A percentile compares a stretch with the other conserved stretches of the same genome.
Evolutionary conservation across 139 green algal species (phyloP).

Genomic region (Tetratostichococcus sp.): DNA sequence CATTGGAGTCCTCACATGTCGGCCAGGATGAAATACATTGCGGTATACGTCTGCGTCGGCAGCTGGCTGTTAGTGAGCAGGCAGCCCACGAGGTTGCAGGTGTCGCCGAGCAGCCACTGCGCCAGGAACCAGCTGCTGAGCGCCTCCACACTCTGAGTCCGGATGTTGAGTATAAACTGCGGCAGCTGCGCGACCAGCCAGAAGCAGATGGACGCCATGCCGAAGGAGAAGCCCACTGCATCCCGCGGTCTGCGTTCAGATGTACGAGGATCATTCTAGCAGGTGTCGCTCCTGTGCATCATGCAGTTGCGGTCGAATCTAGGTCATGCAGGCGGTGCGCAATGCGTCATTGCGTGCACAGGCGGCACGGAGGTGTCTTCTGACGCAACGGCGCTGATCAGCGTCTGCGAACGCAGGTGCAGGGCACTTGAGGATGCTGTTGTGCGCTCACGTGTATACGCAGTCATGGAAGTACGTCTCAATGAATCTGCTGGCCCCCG

Average conservation of each 20-base stretch:
- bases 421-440: too few species aligned
- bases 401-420: too few species aligned
- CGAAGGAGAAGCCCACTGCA: conserved; percentile 52
- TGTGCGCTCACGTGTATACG: conserved; percentile 14
- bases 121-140: conserved; percentile 83
- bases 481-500: conserved; percentile 11
- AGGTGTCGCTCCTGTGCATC: too few species aligned
- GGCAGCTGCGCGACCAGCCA: conserved; percentile 73
- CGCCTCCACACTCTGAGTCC: conserved; percentile 66
- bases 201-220: conserved; percentile 46
- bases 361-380: too few species aligned
- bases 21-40: conserved; percentile 29
- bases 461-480: conserved; percentile 20
- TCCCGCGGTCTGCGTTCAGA: conserved; percentile 47
- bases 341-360: too few species aligned
- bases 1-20: background rate
- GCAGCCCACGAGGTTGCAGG: conserved; percentile 75
- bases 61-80: conserved; percentile 81
- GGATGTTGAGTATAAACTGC: conserved; percentile 82
- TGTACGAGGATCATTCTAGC: too few species aligned
- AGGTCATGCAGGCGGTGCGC: too few species aligned
- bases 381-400: too few species aligned
- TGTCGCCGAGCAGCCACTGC: conserved; percentile 76
- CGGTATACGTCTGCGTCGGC: conserved; percentile 64
- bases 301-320: too few species aligned